Conservation (phyloP, 495 filamentous ascomycete genomes). For the Cercophora samala region DNA sequence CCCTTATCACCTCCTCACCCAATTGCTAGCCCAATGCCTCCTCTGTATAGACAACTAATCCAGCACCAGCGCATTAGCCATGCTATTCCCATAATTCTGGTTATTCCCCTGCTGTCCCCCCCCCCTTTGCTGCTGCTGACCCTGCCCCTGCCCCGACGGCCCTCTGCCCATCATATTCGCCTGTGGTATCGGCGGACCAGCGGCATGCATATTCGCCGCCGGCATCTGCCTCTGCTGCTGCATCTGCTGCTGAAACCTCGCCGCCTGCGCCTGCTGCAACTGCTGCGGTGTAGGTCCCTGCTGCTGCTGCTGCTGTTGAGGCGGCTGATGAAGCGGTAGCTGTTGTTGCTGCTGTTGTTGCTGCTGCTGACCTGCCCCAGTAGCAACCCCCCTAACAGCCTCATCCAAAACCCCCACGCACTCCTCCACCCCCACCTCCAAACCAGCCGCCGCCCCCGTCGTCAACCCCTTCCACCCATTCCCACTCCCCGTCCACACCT, state of each 20-base stretch:
- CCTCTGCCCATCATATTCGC: background rate
- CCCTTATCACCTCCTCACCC: no score
- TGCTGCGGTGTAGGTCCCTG: conserved; percentile 10
- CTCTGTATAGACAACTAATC: background rate
- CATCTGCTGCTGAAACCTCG: conserved; percentile 16
- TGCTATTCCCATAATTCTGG: conserved; percentile 17
- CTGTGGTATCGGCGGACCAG: background rate
- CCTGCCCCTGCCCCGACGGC: background rate
- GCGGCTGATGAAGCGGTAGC: background rate
- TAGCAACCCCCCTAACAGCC: conserved; percentile 31
- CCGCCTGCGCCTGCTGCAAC: conserved; percentile 9
- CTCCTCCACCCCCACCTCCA: conserved; percentile 34
- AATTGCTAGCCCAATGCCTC: no score
- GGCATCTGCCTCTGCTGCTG: conserved; percentile 18
- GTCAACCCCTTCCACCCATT: conserved; percentile 34
- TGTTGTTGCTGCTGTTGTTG: conserved; percentile 18
- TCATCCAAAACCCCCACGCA: conserved; percentile 29
- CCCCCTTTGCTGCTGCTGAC: conserved; percentile 1
- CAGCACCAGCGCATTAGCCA: conserved; percentile 9
- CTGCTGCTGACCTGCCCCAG: conserved; percentile 13
- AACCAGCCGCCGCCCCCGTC: conserved; percentile 33
- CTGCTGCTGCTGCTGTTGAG: no score
- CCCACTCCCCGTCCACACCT: conserved; percentile 36
- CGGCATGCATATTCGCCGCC: conserved; percentile 1
- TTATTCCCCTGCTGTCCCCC: conserved; percentile 13